A percentile compares a stretch with the other conserved stretches of the same genome.
phyloP scores from a whole-genome alignment of 371 early-diverging fungal genomes.

The Lichtheimia ornata region DNA sequence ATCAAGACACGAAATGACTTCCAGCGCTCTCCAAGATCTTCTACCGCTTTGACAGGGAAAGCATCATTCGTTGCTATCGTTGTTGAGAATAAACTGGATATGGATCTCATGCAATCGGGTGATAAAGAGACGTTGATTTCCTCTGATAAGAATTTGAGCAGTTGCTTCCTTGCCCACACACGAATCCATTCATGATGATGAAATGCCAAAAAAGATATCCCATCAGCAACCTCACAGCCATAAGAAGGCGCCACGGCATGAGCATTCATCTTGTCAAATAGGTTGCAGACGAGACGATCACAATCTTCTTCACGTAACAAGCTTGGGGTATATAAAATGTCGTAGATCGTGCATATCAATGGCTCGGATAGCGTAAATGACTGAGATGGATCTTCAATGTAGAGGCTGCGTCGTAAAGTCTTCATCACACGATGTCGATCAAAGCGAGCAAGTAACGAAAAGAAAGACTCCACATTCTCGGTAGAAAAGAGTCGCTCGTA shows the following conservation, averaged over 20 bases:
- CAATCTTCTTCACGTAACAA: constrained; percentile 14
- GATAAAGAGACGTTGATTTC: neutral
- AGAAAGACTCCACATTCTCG: constrained; percentile 38
- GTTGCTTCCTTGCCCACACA: constrained; percentile 44
- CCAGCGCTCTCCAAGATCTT: constrained; percentile 32
- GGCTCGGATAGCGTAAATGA: constrained; percentile 16
- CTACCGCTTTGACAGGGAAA: constrained; percentile 10
- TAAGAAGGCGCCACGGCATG: constrained; percentile 31
- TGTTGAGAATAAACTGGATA: neutral
- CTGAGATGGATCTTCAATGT: neutral
- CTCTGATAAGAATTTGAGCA: constrained; percentile 27
- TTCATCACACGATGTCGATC: constrained; percentile 27
- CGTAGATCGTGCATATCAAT: constrained; percentile 31
- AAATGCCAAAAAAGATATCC: constrained; percentile 25
- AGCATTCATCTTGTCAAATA: constrained; percentile 33
- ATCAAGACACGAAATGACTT: constrained; percentile 29
- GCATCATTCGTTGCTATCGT: constrained; percentile 8
- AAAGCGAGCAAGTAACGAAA: constrained; percentile 29
- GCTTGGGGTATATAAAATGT: constrained; percentile 24
- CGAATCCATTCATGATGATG: constrained; percentile 39
- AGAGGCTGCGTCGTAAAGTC: constrained; percentile 10
- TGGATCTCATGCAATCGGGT: constrained; percentile 1
- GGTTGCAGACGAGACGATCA: constrained; percentile 24
- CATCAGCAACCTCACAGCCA: constrained; percentile 11
- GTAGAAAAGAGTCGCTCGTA: constrained; percentile 30